Evolutionary conservation across 2,329 filamentous ascomycete species (phyloP), one percentile per base, ranked within the genome.

Genomic region (Venturia aucupariae): DNA sequence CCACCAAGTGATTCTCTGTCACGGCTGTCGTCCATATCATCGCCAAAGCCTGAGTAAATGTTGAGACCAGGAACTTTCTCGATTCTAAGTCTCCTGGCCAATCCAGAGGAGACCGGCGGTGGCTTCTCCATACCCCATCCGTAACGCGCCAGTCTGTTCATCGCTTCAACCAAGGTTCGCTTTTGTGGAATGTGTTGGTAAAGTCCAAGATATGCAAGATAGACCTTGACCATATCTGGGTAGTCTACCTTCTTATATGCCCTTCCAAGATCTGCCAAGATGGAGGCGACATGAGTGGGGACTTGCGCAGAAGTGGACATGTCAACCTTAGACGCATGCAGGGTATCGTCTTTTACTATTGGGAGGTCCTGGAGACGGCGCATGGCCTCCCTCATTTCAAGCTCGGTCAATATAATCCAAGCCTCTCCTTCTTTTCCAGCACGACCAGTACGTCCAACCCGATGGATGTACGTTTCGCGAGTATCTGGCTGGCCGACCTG

Each of bases 381-480:
- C 55, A 82, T 79, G 3, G 84, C 78, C 55, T 77, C 73, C 0
- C 68, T 22, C 7, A 81, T 72, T 69, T 90, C 86, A 17, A 79
- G 71, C 13, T 83, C 74, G 1, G 84, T 78, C 1, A 90, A 67
- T 59, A 93, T 74, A 41, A 92, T 74, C 81, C 84, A 90, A 65
- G 87, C 89, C 71, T 90, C 80, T 55, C 90, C 90, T 68, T 85
- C 80, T 73, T 90, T 89, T 67, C 86, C 85, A 35, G 89, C 89
- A 71, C 90, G 87, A 64, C 75, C 80, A 11, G 80, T 82, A 65
- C 80, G 80, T 41, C 80, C 80, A 59, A 82, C 74, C 64, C 80
- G 79, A 68, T 82, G 80, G 60, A 82, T 77, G 71, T 82, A 82
- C 44, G 78, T 76, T 27, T 82, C 79, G 41, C 74, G 72, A 32